A percentile compares a stretch with the other conserved stretches of the same genome.
Evolutionary conservation across 2,329 filamentous ascomycete genomes (phyloP).

Genomic region (Camillea tinctor): DNA sequence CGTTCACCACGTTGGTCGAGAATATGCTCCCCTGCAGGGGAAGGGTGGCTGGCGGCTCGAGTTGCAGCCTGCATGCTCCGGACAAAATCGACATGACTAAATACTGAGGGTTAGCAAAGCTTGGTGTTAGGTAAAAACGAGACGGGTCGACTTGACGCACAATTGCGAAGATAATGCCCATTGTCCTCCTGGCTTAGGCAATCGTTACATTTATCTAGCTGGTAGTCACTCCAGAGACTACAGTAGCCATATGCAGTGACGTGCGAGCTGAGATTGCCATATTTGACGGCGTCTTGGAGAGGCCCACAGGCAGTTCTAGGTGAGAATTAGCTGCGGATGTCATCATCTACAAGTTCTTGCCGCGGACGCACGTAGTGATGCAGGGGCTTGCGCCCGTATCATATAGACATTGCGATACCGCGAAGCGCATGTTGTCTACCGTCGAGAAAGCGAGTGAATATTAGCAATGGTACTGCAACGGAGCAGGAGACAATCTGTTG

Average conservation of each 20-base stretch:
- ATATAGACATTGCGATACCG: constrained; percentile 55
- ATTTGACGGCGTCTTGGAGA: constrained; percentile 46
- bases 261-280: constrained; percentile 47
- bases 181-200: constrained; percentile 44
- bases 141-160: constrained; percentile 34
- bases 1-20: constrained; percentile 45
- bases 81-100: constrained; percentile 42
- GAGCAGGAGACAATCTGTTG: background rate
- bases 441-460: constrained; percentile 8
- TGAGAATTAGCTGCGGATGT: background rate
- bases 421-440: constrained; percentile 58
- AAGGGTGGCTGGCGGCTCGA: constrained; percentile 45
- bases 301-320: constrained; percentile 52
- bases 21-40: constrained; percentile 54
- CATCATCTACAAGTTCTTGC: background rate
- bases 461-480: constrained; percentile 11
- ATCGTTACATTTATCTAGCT: constrained; percentile 43
- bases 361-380: constrained; percentile 46
- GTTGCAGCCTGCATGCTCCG: constrained; percentile 55
- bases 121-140: background rate
- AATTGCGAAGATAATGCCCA: constrained; percentile 51
- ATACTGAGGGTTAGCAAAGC: constrained; percentile 11
- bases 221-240: constrained; percentile 41
- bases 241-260: constrained; percentile 55
- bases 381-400: constrained; percentile 46